Evolutionary conservation across 805 yeast species (phyloP), one percentile per base, ranked within the genome.

Genomic region (Clavispora fructus): DNA sequence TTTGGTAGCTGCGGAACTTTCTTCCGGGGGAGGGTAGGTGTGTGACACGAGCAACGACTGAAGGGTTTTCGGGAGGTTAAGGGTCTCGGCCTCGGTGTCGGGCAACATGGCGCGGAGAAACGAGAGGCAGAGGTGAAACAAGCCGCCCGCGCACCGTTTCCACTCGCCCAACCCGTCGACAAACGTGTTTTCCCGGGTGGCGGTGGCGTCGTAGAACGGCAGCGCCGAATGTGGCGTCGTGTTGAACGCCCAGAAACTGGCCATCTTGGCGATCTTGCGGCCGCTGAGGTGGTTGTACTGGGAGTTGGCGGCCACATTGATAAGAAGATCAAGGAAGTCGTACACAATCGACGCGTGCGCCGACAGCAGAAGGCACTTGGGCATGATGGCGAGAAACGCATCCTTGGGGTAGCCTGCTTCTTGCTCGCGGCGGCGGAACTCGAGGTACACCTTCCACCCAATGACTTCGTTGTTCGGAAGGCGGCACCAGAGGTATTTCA

Each of bases 341-440:
- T 87, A 87, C 5, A 87, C 92, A 5, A 91, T 87, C 1, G 94
- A 83, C 0, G 96, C 95, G 65, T 89, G 96, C 6, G 92, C 84
- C 2, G 94, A 88, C 0, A 94, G 83, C 2, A 85, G 77, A 19
- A 88, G 71, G 63, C 95, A 86, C 50, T 81, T 82, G 1, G 96
- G 96, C 88, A 90, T 86, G 46, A 85, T 78, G 42, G 83, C 83
- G 39, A 87, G 65, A 59, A 90, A 90, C 0, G 96, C 87, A 50
- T 77, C 78, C 54, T 78, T 75, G 1, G 94, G 90, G 58, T 72
- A 87, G 7, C 80, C 78, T 1, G 80, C 79, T 45, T 81, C 83
- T 35, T 72, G 71, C 59, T 89, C 96, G 42, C 77, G 68, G 19
- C 76, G 69, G 53, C 77, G 82, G 61, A 85, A 90, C 46, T 82